A percentile compares a stretch with the other conserved stretches of the same genome.
These are phyloP conservation scores for Elaeis oleifera DNA, from an alignment of 202 grass and related monocot genomes.

Conservation along the genomic window DNA sequence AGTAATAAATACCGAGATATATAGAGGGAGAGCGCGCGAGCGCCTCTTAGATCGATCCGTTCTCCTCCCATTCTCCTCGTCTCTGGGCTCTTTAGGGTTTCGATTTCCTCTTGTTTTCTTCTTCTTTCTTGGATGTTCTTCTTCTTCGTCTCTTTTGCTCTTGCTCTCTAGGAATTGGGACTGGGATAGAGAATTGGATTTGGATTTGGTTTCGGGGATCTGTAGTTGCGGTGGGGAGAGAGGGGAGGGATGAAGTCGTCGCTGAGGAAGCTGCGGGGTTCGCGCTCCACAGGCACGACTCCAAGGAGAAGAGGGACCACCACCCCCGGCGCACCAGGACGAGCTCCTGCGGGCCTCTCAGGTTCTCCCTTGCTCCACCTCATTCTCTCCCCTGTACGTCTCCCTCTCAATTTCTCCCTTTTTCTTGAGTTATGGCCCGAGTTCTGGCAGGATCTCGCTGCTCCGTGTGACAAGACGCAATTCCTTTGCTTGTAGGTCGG, in stretches of 20 bases:
- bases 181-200: conserved; percentile 15
- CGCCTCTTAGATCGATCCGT: too few relatives aligned
- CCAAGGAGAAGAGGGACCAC: conserved; percentile 38
- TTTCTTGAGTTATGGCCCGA: background rate
- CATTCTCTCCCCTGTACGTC: background rate
- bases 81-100: too few relatives aligned
- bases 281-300: conserved; percentile 75
- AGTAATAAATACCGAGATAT: too few relatives aligned
- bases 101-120: too few relatives aligned
- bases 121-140: conserved; percentile 10
- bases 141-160: background rate
- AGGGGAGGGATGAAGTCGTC: conserved; percentile 64
- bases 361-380: conserved; percentile 28
- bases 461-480: too few relatives aligned
- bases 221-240: background rate
- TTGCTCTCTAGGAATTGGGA: background rate
- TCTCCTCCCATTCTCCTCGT: too few relatives aligned
- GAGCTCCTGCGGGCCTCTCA: conserved; percentile 72
- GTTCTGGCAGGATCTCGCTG: too few relatives aligned
- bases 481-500: too few relatives aligned
- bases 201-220: conserved; percentile 14
- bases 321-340: conserved; percentile 35
- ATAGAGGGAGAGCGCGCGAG: too few relatives aligned
- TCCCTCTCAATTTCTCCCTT: background rate
- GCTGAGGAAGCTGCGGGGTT: conserved; percentile 85